These are phyloP conservation scores for Phytophthora constricta DNA, from an alignment of 352 stramenopile species.

Conservation along the genomic window DNA sequence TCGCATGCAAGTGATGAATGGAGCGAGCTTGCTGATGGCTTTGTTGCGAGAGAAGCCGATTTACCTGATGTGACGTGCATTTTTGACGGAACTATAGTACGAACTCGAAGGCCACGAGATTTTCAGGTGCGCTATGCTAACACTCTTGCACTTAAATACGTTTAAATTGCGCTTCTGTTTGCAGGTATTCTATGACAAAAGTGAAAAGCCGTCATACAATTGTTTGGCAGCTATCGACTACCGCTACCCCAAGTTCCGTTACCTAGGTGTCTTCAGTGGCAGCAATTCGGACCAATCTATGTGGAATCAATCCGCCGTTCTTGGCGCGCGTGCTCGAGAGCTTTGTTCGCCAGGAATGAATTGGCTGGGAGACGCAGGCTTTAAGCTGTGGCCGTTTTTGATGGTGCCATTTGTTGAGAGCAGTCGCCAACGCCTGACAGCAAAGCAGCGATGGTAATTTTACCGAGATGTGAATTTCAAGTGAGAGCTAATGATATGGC, in stretches of 20 bases:
- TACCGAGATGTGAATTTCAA: too few relatives aligned
- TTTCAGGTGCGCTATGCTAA: constrained; percentile 1
- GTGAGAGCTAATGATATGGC: too few relatives aligned
- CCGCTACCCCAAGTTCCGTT: constrained; percentile 17
- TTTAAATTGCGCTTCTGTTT: neutral
- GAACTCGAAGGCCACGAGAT: neutral
- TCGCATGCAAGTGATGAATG: constrained; percentile 5
- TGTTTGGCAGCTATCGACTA: constrained; percentile 17
- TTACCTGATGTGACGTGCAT: constrained; percentile 25
- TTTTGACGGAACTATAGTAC: constrained; percentile 18
- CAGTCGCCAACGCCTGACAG: neutral
- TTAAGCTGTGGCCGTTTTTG: constrained; percentile 13
- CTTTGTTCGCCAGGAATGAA: neutral
- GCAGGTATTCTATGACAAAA: constrained; percentile 28
- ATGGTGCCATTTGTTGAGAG: constrained; percentile 12
- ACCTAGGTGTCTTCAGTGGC: constrained; percentile 20
- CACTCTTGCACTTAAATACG: neutral
- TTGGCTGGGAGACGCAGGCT: constrained; percentile 3
- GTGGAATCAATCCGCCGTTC: constrained; percentile 17
- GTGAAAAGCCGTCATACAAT: constrained; percentile 19
- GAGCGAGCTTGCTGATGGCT: constrained; percentile 6
- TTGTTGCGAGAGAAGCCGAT: constrained; percentile 35
- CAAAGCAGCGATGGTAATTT: constrained; percentile 9
- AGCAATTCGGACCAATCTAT: constrained; percentile 20
- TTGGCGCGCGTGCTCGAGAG: neutral